Conservation (phyloP, 108 stramenopile genomes). For the Nitzschia putrida region DNA sequence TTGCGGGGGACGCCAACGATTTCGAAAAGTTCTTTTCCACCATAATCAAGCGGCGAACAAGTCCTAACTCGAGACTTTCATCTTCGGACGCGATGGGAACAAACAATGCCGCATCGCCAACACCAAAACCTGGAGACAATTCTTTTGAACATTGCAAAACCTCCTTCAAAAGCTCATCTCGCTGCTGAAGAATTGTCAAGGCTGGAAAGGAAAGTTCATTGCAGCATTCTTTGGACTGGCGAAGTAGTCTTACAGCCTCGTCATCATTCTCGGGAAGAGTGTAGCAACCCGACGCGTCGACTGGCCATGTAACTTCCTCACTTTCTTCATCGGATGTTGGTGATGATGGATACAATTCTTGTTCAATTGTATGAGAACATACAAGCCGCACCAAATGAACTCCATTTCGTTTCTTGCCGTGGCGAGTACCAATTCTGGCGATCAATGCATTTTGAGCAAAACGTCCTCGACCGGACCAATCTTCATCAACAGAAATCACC, state of each 20-base stretch:
- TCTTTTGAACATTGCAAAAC: conserved; percentile 12
- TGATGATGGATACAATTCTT: conserved; percentile 38
- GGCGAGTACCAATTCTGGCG: conserved; percentile 25
- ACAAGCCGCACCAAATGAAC: conserved; percentile 57
- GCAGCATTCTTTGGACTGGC: not conserved
- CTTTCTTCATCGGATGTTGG: not conserved
- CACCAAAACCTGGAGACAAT: conserved; percentile 16
- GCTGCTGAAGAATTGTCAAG: conserved; percentile 18
- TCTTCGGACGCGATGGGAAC: conserved; percentile 1
- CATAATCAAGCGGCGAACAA: not conserved
- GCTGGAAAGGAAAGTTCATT: conserved; percentile 25
- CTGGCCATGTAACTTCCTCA: conserved; percentile 16
- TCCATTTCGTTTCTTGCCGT: conserved; percentile 20
- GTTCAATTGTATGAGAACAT: conserved; percentile 59
- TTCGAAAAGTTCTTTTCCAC: not conserved
- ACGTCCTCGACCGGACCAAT: conserved; percentile 79
- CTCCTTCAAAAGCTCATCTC: conserved; percentile 21
- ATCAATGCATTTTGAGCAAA: conserved; percentile 43
- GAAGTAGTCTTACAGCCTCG: conserved; percentile 10
- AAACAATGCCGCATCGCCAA: conserved; percentile 3
- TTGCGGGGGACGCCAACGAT: not conserved
- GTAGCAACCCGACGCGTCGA: conserved; percentile 30
- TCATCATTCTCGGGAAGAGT: conserved; percentile 24
- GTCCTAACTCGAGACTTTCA: not conserved
- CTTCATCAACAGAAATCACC: conserved; percentile 79